These are phyloP conservation scores for Triticum urartu DNA, from an alignment of 176 grass and related monocot genomes.

Conservation along the genomic window DNA sequence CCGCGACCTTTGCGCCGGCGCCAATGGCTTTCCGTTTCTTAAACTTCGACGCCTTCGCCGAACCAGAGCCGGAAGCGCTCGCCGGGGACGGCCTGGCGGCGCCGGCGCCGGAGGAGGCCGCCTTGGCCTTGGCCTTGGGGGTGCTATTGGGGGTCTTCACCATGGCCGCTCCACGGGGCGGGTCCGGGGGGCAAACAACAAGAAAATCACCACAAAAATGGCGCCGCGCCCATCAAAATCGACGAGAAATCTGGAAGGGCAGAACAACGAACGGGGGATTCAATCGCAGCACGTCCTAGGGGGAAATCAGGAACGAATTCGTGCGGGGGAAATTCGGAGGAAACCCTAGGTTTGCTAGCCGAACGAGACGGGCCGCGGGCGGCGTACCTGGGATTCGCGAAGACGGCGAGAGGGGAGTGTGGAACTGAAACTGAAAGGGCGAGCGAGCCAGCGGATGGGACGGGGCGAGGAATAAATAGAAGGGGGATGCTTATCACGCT, in stretches of 20 bases:
- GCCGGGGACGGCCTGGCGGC: neutral
- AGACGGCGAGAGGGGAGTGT: neutral
- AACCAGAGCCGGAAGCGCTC: slow-evolving; percentile 19
- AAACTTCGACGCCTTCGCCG: slow-evolving; percentile 16
- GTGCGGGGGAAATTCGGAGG: neutral
- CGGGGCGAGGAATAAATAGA: no score
- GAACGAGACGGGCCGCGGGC: no score
- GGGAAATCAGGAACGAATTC: neutral
- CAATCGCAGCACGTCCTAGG: neutral
- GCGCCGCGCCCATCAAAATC: slow-evolving; percentile 12
- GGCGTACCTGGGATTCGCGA: neutral
- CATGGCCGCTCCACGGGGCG: slow-evolving; percentile 8
- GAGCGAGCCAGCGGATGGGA: neutral
- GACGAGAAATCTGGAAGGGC: neutral
- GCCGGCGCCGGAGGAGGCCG: neutral
- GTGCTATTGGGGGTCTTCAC: slow-evolving; percentile 26
- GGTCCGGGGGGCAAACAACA: slow-evolving; percentile 18
- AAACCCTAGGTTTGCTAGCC: neutral
- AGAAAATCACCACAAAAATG: neutral
- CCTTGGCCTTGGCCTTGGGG: slow-evolving; percentile 12
- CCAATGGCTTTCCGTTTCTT: slow-evolving; percentile 24
- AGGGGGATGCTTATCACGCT: no score
- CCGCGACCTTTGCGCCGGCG: neutral
- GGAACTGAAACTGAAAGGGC: neutral
- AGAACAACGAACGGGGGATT: neutral